Base-by-base conservation (phyloP, 2,329 filamentous ascomycete species). In the Lizonia empirigonia region DNA sequence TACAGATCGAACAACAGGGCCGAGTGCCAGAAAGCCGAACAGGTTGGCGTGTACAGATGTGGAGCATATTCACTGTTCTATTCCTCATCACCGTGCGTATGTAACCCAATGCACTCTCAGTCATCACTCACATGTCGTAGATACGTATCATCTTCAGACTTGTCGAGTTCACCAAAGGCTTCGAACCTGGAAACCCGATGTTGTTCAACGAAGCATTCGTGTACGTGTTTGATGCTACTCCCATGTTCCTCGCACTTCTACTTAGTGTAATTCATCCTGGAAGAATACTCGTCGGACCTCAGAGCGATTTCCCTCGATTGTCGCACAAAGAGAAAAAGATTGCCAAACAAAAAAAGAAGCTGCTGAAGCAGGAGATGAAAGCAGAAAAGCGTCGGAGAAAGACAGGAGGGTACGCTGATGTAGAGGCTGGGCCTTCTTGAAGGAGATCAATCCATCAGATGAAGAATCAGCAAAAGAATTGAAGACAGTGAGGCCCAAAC, bases 81-180 rank as follows among this genome's bases (percentile, higher is more conserved):
- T 16, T 29, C n/a, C 15, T 38, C 15, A 27, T 38, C 9, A 38
- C 36, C 13, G 36, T 38, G n/a, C n/a, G n/a, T 38, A 15, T 5
- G 27, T 4, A 12, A n/a, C 23, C 7, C 7, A 12, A 10, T 1
- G n/a, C 8, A 15, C n/a, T 5, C 4, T 27, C 15, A 13, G 8
- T 80, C 26, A 80, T 81, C 52, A 77, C 77, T 0, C 23, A 37
- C 13, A 1, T 16, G 2, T 18, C 10, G 5, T 18, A 27, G 36
- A 56, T 65, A 22, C 80, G 84, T 26, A 85, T 87, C 64, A 78
- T 85, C 56, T 88, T 81, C 69, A 82, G 84, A 23, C 74, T 88
- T 2, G 68, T 76, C 44, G 83, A 87, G 64, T 87, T 81, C 60
- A 74, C 76, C 0, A 71, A 73, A 4, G 81, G 80, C 9, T 61